These are phyloP conservation scores for Chalciporus pseudorubinellus DNA, from an alignment of 768 basidiomycete genomes.

Conservation along the genomic window DNA sequence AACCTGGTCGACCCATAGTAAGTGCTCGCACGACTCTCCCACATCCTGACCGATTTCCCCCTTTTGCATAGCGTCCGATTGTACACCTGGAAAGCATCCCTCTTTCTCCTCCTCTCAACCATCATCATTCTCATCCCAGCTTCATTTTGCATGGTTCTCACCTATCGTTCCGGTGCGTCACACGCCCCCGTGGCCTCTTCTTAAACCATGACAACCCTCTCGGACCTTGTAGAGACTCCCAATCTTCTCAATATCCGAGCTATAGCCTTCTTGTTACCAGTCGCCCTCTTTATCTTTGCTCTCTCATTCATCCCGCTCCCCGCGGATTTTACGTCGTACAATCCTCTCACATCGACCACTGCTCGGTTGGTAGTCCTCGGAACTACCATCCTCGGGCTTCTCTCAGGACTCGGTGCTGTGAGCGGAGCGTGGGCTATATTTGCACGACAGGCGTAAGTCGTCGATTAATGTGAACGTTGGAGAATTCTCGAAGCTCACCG, in stretches of 20 bases:
- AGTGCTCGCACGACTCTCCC: conserved; percentile 25
- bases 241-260: conserved; percentile 20
- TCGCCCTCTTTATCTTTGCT: conserved; percentile 52
- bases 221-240: conserved; percentile 20
- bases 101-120: conserved; percentile 54
- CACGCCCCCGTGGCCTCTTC: background rate
- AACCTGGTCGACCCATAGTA: conserved; percentile 54
- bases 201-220: background rate
- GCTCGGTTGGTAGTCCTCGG: conserved; percentile 73
- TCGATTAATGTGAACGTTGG: conserved; percentile 10
- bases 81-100: conserved; percentile 66
- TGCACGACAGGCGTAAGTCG: conserved; percentile 24
- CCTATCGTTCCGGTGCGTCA: conserved; percentile 36
- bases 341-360: conserved; percentile 47
- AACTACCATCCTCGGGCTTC: conserved; percentile 70
- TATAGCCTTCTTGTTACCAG: conserved; percentile 41
- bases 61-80: conserved; percentile 49
- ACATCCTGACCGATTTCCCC: background rate
- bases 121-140: conserved; percentile 69
- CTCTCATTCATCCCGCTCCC: conserved; percentile 73
- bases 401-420: conserved; percentile 79
- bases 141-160: conserved; percentile 57
- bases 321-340: conserved; percentile 38
- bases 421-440: conserved; percentile 55
- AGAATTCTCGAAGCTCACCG: conserved; percentile 5